A percentile compares a stretch with the other conserved stretches of the same genome.
Evolutionary conservation across 495 filamentous ascomycete species (phyloP).

Genomic region (Parathielavia hyrcaniae): DNA sequence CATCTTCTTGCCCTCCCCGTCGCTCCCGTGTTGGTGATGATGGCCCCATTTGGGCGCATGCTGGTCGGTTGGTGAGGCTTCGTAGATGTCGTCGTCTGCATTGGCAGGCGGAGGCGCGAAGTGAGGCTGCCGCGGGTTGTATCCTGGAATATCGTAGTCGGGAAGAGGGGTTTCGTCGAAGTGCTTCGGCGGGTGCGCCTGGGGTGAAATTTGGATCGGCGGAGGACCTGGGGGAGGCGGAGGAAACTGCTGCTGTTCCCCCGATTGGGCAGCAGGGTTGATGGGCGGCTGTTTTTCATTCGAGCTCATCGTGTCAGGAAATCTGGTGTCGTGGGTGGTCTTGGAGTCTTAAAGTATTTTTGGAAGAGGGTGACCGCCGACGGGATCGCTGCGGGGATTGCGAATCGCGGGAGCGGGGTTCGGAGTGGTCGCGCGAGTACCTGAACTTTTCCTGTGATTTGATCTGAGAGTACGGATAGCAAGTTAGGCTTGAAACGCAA

Average conservation of each 20-base stretch:
- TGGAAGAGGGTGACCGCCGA: no score
- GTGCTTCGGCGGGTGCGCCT: conserved; percentile 17
- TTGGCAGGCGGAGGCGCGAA: conserved; percentile 17
- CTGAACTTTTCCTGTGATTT: no score
- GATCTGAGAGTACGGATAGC: no score
- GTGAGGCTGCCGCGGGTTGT: conserved; percentile 27
- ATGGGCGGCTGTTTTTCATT: conserved; percentile 19
- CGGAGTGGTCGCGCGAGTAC: no score
- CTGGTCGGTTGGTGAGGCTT: conserved; percentile 24
- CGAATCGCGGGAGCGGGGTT: no score
- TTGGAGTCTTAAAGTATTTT: no score
- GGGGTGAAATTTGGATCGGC: conserved; percentile 6
- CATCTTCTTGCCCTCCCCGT: conserved; percentile 23
- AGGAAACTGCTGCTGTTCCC: conserved; percentile 19
- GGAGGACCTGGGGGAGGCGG: conserved; percentile 25
- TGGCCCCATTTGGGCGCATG: conserved; percentile 21
- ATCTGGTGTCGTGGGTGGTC: no score
- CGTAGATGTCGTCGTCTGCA: conserved; percentile 25
- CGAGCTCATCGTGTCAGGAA: conserved; percentile 14
- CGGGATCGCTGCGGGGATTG: no score
- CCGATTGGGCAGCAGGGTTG: conserved; percentile 10
- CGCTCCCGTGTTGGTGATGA: conserved; percentile 8
- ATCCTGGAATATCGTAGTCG: conserved; percentile 27
- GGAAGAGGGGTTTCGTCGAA: conserved; percentile 29
- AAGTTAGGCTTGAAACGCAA: no score